Evolutionary conservation across 495 filamentous ascomycete species (phyloP).

Genomic region (Penicillium nucicola): DNA sequence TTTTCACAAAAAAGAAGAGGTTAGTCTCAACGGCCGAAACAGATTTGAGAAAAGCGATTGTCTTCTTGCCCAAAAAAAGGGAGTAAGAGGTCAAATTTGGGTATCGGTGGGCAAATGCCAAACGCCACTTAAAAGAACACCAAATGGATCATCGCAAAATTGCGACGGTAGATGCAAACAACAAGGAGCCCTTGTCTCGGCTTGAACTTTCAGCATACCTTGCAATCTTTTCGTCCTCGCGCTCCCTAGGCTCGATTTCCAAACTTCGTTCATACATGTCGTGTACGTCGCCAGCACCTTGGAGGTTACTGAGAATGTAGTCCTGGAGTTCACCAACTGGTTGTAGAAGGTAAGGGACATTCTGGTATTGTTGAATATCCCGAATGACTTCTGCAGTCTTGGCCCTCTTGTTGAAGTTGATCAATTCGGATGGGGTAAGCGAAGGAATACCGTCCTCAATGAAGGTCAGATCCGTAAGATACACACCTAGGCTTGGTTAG

Average conservation of each 20-base stretch:
- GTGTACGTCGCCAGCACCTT: slow-evolving; percentile 89
- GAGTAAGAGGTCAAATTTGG: slow-evolving; percentile 27
- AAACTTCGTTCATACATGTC: slow-evolving; percentile 98
- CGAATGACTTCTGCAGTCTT: slow-evolving; percentile 98
- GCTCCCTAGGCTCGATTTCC: slow-evolving; percentile 86
- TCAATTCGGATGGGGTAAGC: slow-evolving; percentile 88
- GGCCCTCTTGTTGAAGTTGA: slow-evolving; percentile 97
- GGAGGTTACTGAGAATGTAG: slow-evolving; percentile 94
- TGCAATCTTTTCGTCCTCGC: slow-evolving; percentile 93
- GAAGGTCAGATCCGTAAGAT: slow-evolving; percentile 96
- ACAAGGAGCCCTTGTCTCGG: slow-evolving; percentile 37
- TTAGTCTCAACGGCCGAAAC: slow-evolving; percentile 35
- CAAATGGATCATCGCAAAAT: slow-evolving; percentile 31
- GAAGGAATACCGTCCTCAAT: slow-evolving; percentile 98
- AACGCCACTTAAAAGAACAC: slow-evolving; percentile 15
- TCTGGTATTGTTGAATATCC: slow-evolving; percentile 98
- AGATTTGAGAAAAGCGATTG: slow-evolving; percentile 10
- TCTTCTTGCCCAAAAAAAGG: slow-evolving; percentile 10
- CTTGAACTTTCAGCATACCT: slow-evolving; percentile 54
- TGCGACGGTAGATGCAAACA: slow-evolving; percentile 34
- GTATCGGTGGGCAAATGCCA: slow-evolving; percentile 23
- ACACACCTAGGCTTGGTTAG: slow-evolving; percentile 66
- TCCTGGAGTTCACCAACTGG: slow-evolving; percentile 91
- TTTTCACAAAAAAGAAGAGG: slow-evolving; percentile 28
- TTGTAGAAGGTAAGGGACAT: slow-evolving; percentile 86